phyloP scores from a whole-genome alignment of 176 grass and related monocot genomes.

The Oryza rufipogon region DNA sequence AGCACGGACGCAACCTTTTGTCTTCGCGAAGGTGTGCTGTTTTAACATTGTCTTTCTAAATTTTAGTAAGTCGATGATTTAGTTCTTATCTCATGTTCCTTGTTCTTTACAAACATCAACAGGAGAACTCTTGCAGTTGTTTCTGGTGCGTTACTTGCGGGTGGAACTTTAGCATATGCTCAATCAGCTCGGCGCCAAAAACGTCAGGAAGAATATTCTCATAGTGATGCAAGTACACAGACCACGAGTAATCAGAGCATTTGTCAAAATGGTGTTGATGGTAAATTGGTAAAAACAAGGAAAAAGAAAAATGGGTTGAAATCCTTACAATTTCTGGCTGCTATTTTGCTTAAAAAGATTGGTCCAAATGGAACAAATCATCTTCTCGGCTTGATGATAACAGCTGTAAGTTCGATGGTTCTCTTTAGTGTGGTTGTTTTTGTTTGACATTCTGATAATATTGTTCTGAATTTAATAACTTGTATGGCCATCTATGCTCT shows the following conservation, averaged over 20 bases:
- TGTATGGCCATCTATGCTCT: conserved; percentile 3
- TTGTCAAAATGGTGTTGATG: conserved; percentile 54
- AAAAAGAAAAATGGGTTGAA: conserved; percentile 65
- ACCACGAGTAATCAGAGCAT: conserved; percentile 29
- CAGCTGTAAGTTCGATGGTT: conserved; percentile 55
- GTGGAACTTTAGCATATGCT: conserved; percentile 77
- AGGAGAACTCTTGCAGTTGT: conserved; percentile 76
- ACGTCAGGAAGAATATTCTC: conserved; percentile 25
- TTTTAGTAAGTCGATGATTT: neutral
- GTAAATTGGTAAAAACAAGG: conserved; percentile 55
- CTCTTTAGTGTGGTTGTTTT: conserved; percentile 10
- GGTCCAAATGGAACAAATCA: conserved; percentile 67
- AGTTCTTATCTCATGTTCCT: neutral
- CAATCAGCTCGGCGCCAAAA: conserved; percentile 49
- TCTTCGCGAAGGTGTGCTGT: conserved; percentile 72
- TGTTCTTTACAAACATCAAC: neutral
- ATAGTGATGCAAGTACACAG: conserved; percentile 39
- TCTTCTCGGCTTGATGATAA: conserved; percentile 71
- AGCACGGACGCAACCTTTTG: conserved; percentile 70
- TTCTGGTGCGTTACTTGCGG: conserved; percentile 77
- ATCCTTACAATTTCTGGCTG: conserved; percentile 86
- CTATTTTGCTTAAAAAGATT: conserved; percentile 85
- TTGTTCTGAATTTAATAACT: conserved; percentile 12
- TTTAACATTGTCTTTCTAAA: neutral
- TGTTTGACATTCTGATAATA: neutral